Conservation (phyloP, 805 yeast species). For the Kluyveromyces wickerhamii region DNA sequence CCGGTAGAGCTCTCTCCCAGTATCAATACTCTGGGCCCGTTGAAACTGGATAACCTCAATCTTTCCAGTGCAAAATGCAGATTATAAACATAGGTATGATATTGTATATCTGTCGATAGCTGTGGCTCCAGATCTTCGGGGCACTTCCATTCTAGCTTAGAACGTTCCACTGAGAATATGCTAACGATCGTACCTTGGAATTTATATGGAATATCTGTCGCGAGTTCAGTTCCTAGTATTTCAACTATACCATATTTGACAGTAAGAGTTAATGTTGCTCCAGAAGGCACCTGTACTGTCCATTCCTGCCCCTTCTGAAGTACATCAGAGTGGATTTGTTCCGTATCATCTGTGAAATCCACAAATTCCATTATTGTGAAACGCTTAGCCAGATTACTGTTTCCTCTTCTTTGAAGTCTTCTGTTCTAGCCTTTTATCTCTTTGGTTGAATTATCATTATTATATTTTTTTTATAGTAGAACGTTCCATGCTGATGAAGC, state of each 20-base stretch:
- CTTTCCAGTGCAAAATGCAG: conserved; percentile 71
- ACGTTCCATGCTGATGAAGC: too few relatives aligned
- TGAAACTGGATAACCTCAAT: conserved; percentile 29
- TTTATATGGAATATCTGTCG: conserved; percentile 54
- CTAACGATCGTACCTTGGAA: conserved; percentile 50
- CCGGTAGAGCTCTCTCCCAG: conserved; percentile 72
- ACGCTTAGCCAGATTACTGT: too few relatives aligned
- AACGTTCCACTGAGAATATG: conserved; percentile 58
- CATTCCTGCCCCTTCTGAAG: conserved; percentile 25
- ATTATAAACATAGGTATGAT: conserved; percentile 43
- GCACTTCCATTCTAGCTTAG: conserved; percentile 43
- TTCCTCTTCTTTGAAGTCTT: conserved; percentile 1
- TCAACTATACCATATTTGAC: conserved; percentile 70
- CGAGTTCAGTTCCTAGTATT: conserved; percentile 87
- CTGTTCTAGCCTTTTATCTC: neutral
- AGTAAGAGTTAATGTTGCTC: conserved; percentile 32
- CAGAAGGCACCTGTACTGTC: conserved; percentile 32
- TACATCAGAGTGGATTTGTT: conserved; percentile 14
- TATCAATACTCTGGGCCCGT: conserved; percentile 47
- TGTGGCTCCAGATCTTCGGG: conserved; percentile 32
- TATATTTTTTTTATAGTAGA: too few relatives aligned
- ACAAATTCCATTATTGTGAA: conserved; percentile 3
- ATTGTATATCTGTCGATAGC: conserved; percentile 39
- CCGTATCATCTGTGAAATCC: conserved; percentile 12
- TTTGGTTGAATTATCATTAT: too few relatives aligned